A percentile compares a stretch with the other conserved stretches of the same genome.
Evolutionary conservation across 1,139 yeast genomes (phyloP).

Genomic region (Candida sp.): DNA sequence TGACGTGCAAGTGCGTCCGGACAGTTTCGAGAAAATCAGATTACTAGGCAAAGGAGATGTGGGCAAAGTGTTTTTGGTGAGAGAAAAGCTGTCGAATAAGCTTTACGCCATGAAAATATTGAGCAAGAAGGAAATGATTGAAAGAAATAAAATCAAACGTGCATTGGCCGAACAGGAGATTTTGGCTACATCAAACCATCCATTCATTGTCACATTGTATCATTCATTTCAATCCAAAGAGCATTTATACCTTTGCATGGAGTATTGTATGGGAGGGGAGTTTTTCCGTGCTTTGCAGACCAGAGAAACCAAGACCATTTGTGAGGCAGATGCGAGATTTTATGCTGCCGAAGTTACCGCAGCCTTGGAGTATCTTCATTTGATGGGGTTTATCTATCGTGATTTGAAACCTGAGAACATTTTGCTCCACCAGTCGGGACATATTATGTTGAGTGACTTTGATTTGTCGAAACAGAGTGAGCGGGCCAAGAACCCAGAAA

Average conservation of each 20-base stretch:
- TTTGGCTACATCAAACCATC: constrained; percentile 94
- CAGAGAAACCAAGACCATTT: constrained; percentile 81
- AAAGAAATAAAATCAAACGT: constrained; percentile 91
- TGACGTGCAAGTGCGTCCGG: constrained; percentile 83
- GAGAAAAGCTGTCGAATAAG: constrained; percentile 75
- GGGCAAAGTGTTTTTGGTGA: constrained; percentile 92
- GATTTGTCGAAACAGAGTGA: constrained; percentile 93
- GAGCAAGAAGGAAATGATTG: constrained; percentile 91
- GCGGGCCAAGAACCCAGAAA: constrained; percentile 61
- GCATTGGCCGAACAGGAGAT: constrained; percentile 98
- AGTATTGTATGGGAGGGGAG: constrained; percentile 99
- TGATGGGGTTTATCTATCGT: constrained; percentile 96
- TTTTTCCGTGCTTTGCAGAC: constrained; percentile 97
- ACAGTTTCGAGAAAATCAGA: constrained; percentile 86
- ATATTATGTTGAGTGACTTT: constrained; percentile 96
- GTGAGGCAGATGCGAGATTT: constrained; percentile 89
- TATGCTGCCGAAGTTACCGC: constrained; percentile 99
- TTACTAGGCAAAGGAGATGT: constrained; percentile 97
- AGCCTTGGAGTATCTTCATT: constrained; percentile 91
- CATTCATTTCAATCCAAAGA: constrained; percentile 98
- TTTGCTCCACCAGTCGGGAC: constrained; percentile 92
- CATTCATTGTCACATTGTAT: constrained; percentile 94
- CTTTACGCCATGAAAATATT: constrained; percentile 94
- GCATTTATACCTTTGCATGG: constrained; percentile 95
- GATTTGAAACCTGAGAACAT: constrained; percentile 97